Percentiles rank a stretch among this genome's conserved stretches.
These are phyloP conservation scores for Ensete glaucum DNA, from an alignment of 176 grass and related monocot genomes.

Conservation along the genomic window DNA sequence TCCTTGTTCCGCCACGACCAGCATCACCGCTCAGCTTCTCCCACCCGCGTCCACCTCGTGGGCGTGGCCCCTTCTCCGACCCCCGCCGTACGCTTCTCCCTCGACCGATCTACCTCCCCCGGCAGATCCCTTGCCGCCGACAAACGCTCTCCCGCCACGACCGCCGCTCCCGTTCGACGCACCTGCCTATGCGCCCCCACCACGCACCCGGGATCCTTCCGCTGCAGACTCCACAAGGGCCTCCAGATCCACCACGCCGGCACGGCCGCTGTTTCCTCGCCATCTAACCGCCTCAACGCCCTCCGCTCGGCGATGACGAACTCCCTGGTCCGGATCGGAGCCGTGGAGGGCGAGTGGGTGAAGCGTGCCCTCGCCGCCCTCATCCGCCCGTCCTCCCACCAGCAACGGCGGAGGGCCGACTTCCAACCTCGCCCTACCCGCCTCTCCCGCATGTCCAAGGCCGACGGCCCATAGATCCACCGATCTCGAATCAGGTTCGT, in stretches of 20 bases:
- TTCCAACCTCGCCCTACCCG: constrained; percentile 27
- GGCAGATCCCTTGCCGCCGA: background rate
- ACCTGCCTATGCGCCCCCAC: constrained; percentile 67
- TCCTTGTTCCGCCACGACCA: background rate
- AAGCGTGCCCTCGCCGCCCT: constrained; percentile 48
- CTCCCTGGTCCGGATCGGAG: constrained; percentile 34
- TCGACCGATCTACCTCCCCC: constrained; percentile 13
- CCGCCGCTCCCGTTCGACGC: background rate
- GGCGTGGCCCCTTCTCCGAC: background rate
- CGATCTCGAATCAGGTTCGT: constrained; percentile 2
- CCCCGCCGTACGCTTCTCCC: constrained; percentile 13
- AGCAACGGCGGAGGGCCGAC: constrained; percentile 27
- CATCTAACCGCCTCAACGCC: constrained; percentile 22
- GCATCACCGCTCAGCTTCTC: constrained; percentile 23
- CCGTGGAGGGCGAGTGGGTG: constrained; percentile 39
- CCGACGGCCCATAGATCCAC: constrained; percentile 31
- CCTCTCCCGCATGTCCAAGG: constrained; percentile 45
- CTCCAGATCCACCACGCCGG: constrained; percentile 16
- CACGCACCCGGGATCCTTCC: constrained; percentile 58
- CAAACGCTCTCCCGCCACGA: background rate
- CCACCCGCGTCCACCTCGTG: constrained; percentile 33
- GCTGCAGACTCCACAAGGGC: constrained; percentile 57
- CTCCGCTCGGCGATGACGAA: constrained; percentile 28
- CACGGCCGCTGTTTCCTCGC: background rate
- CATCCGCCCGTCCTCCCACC: constrained; percentile 32